Base-by-base conservation (phyloP, 1,139 yeast species). In the Suhomyces atakaporum region DNA sequence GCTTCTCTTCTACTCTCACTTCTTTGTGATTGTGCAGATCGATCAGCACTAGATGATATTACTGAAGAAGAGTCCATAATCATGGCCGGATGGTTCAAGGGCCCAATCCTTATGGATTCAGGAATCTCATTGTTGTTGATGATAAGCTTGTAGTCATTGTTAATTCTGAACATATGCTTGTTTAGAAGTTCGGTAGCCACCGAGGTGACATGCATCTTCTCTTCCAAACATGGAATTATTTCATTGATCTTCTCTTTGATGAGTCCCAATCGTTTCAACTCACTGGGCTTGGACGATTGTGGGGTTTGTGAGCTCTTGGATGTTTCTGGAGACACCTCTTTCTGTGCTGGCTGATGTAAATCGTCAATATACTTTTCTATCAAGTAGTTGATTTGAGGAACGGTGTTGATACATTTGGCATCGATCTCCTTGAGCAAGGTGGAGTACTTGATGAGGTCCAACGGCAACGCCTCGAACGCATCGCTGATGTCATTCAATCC, bases 131-230 rank as follows among this genome's bases (percentile, higher is more conserved):
- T 80, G 53, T 81, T 78, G 37, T 77, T 68, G 24, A 90, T 75
- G 27, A 88, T 75, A 36, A 83, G 79, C 40, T 75, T 69, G 63
- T 79, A 90, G 56, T 88, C 96, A 47, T 84, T 79, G 55, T 90
- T 86, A 46, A 92, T 74, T 32, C 97, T 70, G 36, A 69, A 73
- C 47, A 87, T 67, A 53, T 88, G 87, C 46, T 82, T 79, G 27
- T 73, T 67, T 35, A 89, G 75, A 15, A 84, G 75, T 51, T 90
- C 97, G 20, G 87, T 77, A 18, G 97, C 96, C 25, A 88, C 84
- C 2, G 92, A 83, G 3, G 97, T 94, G 25, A 92, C 97, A 57
- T 92, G 97, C 95, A 92, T 89, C 62, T 92, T 92, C 58, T 92
- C 97, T 56, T 92, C 98, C 42, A 92, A 66, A 47, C 96, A 88